Evolutionary conservation across 2,329 filamentous ascomycete genomes (phyloP), one percentile per base, ranked within the genome.

Genomic region (Ophiocordyceps australis): DNA sequence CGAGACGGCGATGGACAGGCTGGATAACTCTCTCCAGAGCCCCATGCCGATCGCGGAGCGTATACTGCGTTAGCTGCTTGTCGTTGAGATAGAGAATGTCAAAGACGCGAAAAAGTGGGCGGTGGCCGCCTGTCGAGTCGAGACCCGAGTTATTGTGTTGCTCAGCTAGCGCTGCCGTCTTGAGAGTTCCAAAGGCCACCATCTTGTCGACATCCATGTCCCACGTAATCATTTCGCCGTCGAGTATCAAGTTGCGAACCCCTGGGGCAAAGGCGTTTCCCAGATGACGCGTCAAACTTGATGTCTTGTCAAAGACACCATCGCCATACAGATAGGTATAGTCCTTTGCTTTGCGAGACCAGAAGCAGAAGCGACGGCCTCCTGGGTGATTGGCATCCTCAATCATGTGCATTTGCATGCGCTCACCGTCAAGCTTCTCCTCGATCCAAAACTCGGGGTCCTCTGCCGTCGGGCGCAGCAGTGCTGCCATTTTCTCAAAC

Each of bases 221-320:
- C 89, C 89, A 98, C 1, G 85, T 93, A 30, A 98, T 83, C 89
- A 98, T 98, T 47, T 98, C 89, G 8, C 89, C 89, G 40, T 98
- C 89, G 1, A 98, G 61, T 25, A 98, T 93, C 35, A 93, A 63
- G 42, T 80, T 94, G 11, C 74, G 63, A 1, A 95, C 82, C 2
- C 74, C 73, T 1, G 70, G 55, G 3, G 72, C 59, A 45, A 98
- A 95, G 0, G 81, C 82, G 21, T 70, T 60, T 27, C 69, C 69
- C 13, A 95, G 57, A 43, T 92, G 75, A 18, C 81, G 65, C 0
- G 86, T 93, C 27, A 95, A 48, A 6, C 83, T 73, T 7, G 77
- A 75, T 21, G 74, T 71, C 5, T 75, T 65, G 35, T 92, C 81
- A 24, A 74, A 52, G 11, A 91, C 64, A 0, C 76, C 66, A 30